Evolutionary conservation across 139 green algal genomes (phyloP).

Genomic region (Spirogloea muscicola): DNA sequence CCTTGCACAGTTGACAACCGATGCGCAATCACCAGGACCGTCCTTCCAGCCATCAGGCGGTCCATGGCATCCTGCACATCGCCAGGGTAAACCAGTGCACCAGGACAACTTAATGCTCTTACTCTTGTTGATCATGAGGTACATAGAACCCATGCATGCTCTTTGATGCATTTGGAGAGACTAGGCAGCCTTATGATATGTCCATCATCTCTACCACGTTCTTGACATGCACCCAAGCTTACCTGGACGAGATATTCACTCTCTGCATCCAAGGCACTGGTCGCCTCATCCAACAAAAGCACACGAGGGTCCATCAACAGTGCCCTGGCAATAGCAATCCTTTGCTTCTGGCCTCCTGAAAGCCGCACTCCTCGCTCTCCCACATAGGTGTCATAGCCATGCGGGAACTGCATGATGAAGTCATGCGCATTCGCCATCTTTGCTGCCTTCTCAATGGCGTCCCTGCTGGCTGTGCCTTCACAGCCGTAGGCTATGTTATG

Average conservation of each 20-base stretch:
- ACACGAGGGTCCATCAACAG: slow-evolving; percentile 36
- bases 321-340: slow-evolving; percentile 46
- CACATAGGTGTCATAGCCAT: slow-evolving; percentile 61
- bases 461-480: background rate
- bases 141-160: no score
- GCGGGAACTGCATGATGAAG: slow-evolving; percentile 66
- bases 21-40: slow-evolving; percentile 87
- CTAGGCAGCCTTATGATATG: background rate
- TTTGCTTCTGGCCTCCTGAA: slow-evolving; percentile 72
- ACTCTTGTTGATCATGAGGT: no score
- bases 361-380: slow-evolving; percentile 45
- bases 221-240: no score
- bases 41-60: slow-evolving; percentile 73
- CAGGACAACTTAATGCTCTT: no score
- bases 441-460: slow-evolving; percentile 50
- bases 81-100: no score
- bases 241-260: slow-evolving; percentile 59
- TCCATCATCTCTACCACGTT: background rate
- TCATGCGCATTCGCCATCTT: slow-evolving; percentile 65
- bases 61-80: slow-evolving; percentile 88
- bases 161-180: no score
- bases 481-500: slow-evolving; percentile 83
- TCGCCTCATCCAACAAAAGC: slow-evolving; percentile 91
- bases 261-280: slow-evolving; percentile 68
- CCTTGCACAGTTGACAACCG: slow-evolving; percentile 79